These are phyloP conservation scores for Xylaria digitata DNA, from an alignment of 2,329 filamentous ascomycete species.

Conservation along the genomic window DNA sequence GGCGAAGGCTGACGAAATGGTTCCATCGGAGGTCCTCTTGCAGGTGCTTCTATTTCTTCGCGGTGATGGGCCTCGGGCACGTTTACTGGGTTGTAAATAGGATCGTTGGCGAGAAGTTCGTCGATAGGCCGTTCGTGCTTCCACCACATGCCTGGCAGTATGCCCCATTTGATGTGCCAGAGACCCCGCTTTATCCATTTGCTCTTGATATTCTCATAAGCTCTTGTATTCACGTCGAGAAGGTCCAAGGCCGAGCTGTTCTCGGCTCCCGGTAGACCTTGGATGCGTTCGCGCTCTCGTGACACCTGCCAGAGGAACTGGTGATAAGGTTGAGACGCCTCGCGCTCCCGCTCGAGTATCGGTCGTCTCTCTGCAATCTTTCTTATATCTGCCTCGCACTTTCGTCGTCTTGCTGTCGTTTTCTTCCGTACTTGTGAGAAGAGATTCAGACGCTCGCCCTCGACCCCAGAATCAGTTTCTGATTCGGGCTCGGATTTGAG, in stretches of 20 bases:
- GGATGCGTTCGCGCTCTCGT: constrained; percentile 21
- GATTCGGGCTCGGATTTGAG: not conserved
- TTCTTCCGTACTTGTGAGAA: not conserved
- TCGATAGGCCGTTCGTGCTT: constrained; percentile 28
- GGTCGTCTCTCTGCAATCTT: not conserved
- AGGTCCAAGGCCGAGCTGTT: not conserved
- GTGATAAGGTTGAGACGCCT: constrained; percentile 33
- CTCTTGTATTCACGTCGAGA: constrained; percentile 28
- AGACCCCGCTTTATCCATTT: constrained; percentile 23
- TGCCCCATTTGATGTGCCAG: constrained; percentile 35
- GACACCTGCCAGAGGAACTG: constrained; percentile 35
- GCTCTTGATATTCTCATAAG: constrained; percentile 25
- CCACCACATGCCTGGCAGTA: constrained; percentile 38
- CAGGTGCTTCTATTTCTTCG: not conserved
- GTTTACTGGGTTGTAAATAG: not conserved
- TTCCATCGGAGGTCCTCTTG: not conserved
- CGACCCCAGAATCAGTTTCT: not conserved
- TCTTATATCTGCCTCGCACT: not conserved
- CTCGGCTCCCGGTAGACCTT: not conserved
- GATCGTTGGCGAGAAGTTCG: constrained; percentile 6
- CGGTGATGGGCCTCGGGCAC: too few species aligned
- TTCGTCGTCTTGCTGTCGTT: not conserved
- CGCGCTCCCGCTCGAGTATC: constrained; percentile 21
- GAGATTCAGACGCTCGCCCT: not conserved
- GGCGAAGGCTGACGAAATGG: too few species aligned